Conservation (phyloP, 495 filamentous ascomycete species). For the Trypethelium eluteriae region DNA sequence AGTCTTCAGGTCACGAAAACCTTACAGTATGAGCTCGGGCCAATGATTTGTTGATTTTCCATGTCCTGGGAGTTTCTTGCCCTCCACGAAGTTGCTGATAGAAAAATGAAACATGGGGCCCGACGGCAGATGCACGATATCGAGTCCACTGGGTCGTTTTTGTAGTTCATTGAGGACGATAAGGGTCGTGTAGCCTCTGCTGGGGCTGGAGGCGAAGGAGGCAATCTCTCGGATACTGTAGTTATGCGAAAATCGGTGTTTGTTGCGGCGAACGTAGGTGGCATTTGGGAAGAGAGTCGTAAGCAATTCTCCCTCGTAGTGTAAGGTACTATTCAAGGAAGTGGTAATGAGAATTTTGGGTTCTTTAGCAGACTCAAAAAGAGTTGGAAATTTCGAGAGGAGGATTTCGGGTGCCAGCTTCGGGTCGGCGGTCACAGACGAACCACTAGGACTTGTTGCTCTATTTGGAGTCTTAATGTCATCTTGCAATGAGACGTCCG, state of each 20-base stretch:
- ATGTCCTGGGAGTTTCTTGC: constrained; percentile 76
- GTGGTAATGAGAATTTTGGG: constrained; percentile 90
- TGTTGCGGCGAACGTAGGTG: constrained; percentile 75
- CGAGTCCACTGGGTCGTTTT: constrained; percentile 68
- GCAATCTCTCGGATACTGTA: constrained; percentile 86
- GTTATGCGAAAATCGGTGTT: constrained; percentile 71
- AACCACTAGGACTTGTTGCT: constrained; percentile 24
- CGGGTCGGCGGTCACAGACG: constrained; percentile 31
- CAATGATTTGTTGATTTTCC: constrained; percentile 82
- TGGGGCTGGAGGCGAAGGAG: constrained; percentile 69
- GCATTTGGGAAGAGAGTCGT: constrained; percentile 77
- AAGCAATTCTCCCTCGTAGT: constrained; percentile 70
- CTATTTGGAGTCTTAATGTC: constrained; percentile 20
- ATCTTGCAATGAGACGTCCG: constrained; percentile 26
- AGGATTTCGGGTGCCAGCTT: constrained; percentile 38
- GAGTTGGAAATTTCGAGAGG: constrained; percentile 57
- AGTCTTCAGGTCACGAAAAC: no score
- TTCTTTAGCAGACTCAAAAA: constrained; percentile 56
- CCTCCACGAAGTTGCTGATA: constrained; percentile 78
- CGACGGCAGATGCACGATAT: constrained; percentile 70
- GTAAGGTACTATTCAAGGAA: constrained; percentile 71
- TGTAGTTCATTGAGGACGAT: constrained; percentile 76
- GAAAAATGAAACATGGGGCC: constrained; percentile 86
- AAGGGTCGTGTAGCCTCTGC: constrained; percentile 70
- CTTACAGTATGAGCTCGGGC: constrained; percentile 72